phyloP scores from a whole-genome alignment of 2,329 filamentous ascomycete species.

The Colletotrichum paranaense region DNA sequence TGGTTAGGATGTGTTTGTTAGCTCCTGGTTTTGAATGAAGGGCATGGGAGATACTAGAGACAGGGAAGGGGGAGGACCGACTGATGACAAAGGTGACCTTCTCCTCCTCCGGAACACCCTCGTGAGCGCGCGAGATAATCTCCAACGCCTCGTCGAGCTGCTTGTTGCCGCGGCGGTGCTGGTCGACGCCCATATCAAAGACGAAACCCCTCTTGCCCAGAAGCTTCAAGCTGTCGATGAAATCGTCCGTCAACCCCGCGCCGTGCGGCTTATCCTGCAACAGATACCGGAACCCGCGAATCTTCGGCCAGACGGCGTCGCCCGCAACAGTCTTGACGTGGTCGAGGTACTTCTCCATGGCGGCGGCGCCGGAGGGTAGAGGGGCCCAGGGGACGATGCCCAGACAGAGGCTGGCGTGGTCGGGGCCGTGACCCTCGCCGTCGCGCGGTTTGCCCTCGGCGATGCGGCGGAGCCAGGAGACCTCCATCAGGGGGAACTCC shows the following conservation, averaged over 20 bases:
- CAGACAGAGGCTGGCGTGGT: conserved; percentile 67
- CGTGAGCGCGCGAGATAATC: conserved; percentile 76
- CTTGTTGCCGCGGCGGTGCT: conserved; percentile 78
- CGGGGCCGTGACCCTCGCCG: conserved; percentile 67
- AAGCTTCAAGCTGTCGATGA: conserved; percentile 74
- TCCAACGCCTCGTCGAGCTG: conserved; percentile 78
- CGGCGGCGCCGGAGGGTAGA: conserved; percentile 70
- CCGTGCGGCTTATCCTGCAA: conserved; percentile 80
- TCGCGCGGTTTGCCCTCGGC: conserved; percentile 67
- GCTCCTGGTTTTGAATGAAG: not conserved
- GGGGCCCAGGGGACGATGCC: conserved; percentile 91
- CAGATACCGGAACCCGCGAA: conserved; percentile 86
- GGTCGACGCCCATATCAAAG: conserved; percentile 89
- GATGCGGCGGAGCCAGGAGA: conserved; percentile 75
- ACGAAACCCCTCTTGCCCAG: conserved; percentile 72
- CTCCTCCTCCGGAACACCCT: conserved; percentile 67
- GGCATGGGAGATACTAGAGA: too few species aligned
- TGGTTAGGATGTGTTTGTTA: conserved; percentile 45
- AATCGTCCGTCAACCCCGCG: conserved; percentile 70
- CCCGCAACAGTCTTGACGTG: conserved; percentile 71
- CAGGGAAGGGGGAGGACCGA: conserved; percentile 50
- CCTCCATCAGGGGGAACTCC: conserved; percentile 75
- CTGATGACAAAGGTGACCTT: conserved; percentile 78
- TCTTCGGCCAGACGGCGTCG: conserved; percentile 68
- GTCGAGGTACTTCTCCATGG: conserved; percentile 73